Conservation (phyloP, 1,139 yeast species). For the Kluyveromyces marxianus region DNA sequence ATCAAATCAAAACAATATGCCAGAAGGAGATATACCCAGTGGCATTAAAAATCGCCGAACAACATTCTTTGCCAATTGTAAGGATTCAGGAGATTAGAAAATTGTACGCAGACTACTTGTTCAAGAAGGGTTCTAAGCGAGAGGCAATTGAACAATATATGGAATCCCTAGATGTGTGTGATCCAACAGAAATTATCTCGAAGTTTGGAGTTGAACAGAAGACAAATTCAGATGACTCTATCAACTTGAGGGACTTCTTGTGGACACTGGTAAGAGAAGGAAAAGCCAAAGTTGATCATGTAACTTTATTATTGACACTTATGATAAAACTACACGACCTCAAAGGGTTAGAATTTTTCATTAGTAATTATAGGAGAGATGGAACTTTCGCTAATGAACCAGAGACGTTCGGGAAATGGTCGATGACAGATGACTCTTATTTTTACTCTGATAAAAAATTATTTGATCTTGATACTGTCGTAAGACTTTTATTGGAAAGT, state of each 20-base stretch:
- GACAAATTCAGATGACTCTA: slow-evolving; percentile 24
- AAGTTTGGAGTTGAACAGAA: slow-evolving; percentile 80
- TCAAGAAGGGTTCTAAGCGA: slow-evolving; percentile 53
- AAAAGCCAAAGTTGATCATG: slow-evolving; percentile 65
- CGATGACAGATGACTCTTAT: slow-evolving; percentile 26
- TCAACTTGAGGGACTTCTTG: slow-evolving; percentile 55
- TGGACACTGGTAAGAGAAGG: slow-evolving; percentile 48
- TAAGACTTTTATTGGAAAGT: slow-evolving; percentile 71
- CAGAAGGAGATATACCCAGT: slow-evolving; percentile 65
- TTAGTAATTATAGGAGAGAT: slow-evolving; percentile 38
- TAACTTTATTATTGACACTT: slow-evolving; percentile 73
- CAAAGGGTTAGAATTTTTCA: slow-evolving; percentile 52
- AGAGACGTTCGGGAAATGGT: slow-evolving; percentile 20
- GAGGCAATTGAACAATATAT: slow-evolving; percentile 69
- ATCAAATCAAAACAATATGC: slow-evolving; percentile 62
- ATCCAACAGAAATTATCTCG: slow-evolving; percentile 71
- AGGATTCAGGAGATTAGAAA: slow-evolving; percentile 44
- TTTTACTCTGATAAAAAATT: slow-evolving; percentile 25
- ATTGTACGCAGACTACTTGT: slow-evolving; percentile 65
- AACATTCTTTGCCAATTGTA: slow-evolving; percentile 32
- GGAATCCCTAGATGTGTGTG: slow-evolving; percentile 43
- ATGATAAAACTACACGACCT: slow-evolving; percentile 69
- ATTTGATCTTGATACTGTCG: slow-evolving; percentile 65
- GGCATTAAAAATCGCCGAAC: slow-evolving; percentile 65
- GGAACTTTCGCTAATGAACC: slow-evolving; percentile 34